Evolutionary conservation across 495 filamentous ascomycete genomes (phyloP).

Genomic region (Cairneyella variabilis): DNA sequence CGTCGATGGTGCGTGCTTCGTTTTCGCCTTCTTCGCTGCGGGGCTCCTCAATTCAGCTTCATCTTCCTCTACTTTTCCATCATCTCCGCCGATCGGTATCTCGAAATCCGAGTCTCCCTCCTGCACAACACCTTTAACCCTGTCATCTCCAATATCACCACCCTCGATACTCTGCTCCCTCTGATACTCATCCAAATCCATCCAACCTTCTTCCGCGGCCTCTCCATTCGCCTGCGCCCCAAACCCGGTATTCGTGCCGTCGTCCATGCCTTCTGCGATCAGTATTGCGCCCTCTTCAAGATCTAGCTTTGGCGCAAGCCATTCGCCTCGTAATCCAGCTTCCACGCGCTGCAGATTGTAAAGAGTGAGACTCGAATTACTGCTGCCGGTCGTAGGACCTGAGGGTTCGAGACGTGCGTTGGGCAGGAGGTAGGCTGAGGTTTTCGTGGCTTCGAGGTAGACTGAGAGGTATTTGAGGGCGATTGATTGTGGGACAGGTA

Average conservation of each 20-base stretch:
- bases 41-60: conserved; percentile 20
- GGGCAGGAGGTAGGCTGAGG: conserved; percentile 61
- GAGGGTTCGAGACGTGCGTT: conserved; percentile 58
- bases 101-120: conserved; percentile 30
- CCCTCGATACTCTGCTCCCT: conserved; percentile 38
- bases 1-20: conserved; percentile 1
- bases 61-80: conserved; percentile 23
- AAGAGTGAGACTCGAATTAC: conserved; percentile 49
- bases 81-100: conserved; percentile 14
- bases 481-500: conserved; percentile 42
- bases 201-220: conserved; percentile 37
- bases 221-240: conserved; percentile 1
- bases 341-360: conserved; percentile 65
- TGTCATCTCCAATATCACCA: conserved; percentile 32
- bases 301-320: conserved; percentile 20
- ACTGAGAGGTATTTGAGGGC: conserved; percentile 54
- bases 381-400: conserved; percentile 53
- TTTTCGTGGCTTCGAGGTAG: conserved; percentile 53
- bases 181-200: conserved; percentile 50
- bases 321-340: conserved; percentile 42
- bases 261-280: conserved; percentile 16
- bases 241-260: conserved; percentile 1
- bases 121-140: conserved; percentile 16
- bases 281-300: conserved; percentile 7
- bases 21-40: conserved; percentile 28